These are phyloP conservation scores for Skeletonema grethae DNA, from an alignment of 108 stramenopile species.

Conservation along the genomic window DNA sequence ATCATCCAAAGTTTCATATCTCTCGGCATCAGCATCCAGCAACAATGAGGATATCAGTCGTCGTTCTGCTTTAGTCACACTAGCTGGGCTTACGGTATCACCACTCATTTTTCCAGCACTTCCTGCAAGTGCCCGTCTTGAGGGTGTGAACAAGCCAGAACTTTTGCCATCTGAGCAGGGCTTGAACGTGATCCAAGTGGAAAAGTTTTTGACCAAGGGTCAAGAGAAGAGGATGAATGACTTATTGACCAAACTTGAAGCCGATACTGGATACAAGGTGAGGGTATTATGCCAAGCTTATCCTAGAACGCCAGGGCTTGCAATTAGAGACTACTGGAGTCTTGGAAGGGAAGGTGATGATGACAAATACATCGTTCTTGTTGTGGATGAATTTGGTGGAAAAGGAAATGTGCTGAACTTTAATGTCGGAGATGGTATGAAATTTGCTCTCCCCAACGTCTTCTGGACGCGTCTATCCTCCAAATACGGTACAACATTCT, in stretches of 20 bases:
- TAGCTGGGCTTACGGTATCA: slow-evolving; percentile 13
- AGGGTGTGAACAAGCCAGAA: slow-evolving; percentile 87
- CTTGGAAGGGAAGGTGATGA: slow-evolving; percentile 88
- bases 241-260: slow-evolving; percentile 66
- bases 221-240: slow-evolving; percentile 77
- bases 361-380: slow-evolving; percentile 86
- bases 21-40: not conserved
- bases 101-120: slow-evolving; percentile 10
- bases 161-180: slow-evolving; percentile 69
- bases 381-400: slow-evolving; percentile 88
- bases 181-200: slow-evolving; percentile 81
- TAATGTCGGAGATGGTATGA: slow-evolving; percentile 88
- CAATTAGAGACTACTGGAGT: slow-evolving; percentile 85
- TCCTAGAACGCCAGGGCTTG: slow-evolving; percentile 81
- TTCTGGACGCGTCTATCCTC: slow-evolving; percentile 83
- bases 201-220: slow-evolving; percentile 83
- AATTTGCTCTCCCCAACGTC: slow-evolving; percentile 83
- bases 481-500: slow-evolving; percentile 87
- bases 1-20: not conserved
- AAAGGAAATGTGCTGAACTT: slow-evolving; percentile 86
- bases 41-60: slow-evolving; percentile 7
- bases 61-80: slow-evolving; percentile 18
- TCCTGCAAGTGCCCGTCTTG: slow-evolving; percentile 71
- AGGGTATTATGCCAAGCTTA: slow-evolving; percentile 83
- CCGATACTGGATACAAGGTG: slow-evolving; percentile 81